These are phyloP conservation scores for Triadica sebifera DNA, from an alignment of 345 rosid species.

Conservation along the genomic window DNA sequence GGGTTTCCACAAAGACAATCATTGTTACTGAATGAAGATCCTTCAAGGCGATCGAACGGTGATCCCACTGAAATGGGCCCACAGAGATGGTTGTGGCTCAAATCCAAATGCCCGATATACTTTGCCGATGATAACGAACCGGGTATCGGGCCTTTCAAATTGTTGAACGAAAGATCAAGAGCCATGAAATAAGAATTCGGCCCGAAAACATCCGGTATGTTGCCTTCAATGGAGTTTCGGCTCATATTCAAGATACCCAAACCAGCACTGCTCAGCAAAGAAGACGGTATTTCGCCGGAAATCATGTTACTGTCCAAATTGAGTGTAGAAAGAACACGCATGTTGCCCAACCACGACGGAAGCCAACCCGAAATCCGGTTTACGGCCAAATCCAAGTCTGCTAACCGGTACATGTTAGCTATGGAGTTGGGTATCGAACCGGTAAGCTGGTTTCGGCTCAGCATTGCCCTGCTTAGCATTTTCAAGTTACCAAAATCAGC, in stretches of 20 bases:
- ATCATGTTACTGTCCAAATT: constrained; percentile 62
- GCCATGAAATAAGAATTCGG: constrained; percentile 64
- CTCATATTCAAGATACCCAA: constrained; percentile 72
- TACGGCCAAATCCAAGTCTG: constrained; percentile 70
- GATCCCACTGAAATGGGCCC: constrained; percentile 75
- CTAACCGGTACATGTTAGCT: constrained; percentile 58
- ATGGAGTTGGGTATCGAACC: constrained; percentile 72
- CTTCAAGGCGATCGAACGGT: constrained; percentile 74
- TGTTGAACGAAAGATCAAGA: constrained; percentile 74
- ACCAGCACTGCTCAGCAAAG: constrained; percentile 53
- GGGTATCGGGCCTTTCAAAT: constrained; percentile 65
- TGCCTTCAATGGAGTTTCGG: constrained; percentile 66
- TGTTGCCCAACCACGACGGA: constrained; percentile 63
- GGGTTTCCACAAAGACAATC: constrained; percentile 90
- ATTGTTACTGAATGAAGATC: constrained; percentile 61
- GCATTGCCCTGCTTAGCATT: constrained; percentile 74
- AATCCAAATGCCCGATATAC: constrained; percentile 75
- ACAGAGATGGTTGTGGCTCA: constrained; percentile 87
- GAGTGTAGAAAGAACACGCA: constrained; percentile 79
- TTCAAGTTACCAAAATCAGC: constrained; percentile 61
- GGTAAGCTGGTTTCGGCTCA: constrained; percentile 63
- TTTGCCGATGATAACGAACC: constrained; percentile 52
- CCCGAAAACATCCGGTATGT: constrained; percentile 77
- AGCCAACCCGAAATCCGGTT: constrained; percentile 61
- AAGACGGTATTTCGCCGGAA: constrained; percentile 56